Base-by-base conservation (phyloP, 169 alveolate species). In the Eimeria brunetti region DNA sequence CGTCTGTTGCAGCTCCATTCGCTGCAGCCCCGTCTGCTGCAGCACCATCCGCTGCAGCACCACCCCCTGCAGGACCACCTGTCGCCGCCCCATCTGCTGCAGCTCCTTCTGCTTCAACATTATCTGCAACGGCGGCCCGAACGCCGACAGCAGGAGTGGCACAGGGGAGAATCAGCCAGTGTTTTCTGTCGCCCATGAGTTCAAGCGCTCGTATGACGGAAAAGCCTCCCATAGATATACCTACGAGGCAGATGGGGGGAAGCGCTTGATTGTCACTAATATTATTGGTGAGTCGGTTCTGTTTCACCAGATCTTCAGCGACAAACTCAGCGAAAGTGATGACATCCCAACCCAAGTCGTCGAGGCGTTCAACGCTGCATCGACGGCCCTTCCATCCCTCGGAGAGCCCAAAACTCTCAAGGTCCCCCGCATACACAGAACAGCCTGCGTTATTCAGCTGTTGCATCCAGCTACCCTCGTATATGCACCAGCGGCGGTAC, bases 301-400 rank as follows among this genome's bases (percentile, higher is more conserved):
- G 58, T 6, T 30, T 44, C 9, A 38, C n/a, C 20, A 69, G 51
- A 36, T 91, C 90, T 41, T 22, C 71, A 36, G 71, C 91, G 27
- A 94, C 96, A 12, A 44, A 58, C 81, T 83, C 84, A 14, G 78
- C 69, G 38, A 88, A 95, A 30, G 49, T 53, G 56, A 95, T 81
- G 33, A 95, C 95, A 49, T 95, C 97, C 20, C n/a, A 24, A 1
- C 91, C 94, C 56, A 83, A 56, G 93, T 95, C 90, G 78, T 95
- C 97, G 64, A 95, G 81, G 38, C 95, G 76, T 62, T 83, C 76
- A 27, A 95, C 96, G 73, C 88, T 67, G 69, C 91, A 89, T 2
- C 97, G 97, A 27, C 84, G 83, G 44, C 81, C 93, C 58, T 91
- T 75, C 96, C 95, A 95, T 8, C 97, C 97, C 71, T 90, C 96